A percentile compares a stretch with the other conserved stretches of the same genome.
Evolutionary conservation across 176 grass and related monocot species (phyloP).

Genomic region (Rhynchospora pubera): DNA sequence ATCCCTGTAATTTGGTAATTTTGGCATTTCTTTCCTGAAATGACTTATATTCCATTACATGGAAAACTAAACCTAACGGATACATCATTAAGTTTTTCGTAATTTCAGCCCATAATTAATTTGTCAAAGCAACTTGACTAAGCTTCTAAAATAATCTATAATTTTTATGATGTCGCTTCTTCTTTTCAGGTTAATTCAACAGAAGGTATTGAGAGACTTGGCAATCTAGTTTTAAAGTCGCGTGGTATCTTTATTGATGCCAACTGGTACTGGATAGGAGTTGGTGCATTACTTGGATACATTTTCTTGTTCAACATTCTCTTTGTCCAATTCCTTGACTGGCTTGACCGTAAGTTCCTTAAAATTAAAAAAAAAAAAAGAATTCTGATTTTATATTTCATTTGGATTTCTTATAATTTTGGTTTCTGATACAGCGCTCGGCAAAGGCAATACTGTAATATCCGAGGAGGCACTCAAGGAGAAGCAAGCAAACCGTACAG

Average conservation of each 20-base stretch:
- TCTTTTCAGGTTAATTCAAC: conserved; percentile 20
- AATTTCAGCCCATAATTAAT: neutral
- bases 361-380: neutral
- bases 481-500: conserved; percentile 72
- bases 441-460: conserved; percentile 64
- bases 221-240: conserved; percentile 42
- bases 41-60: neutral
- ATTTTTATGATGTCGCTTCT: neutral
- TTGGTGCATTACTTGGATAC: conserved; percentile 69
- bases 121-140: neutral
- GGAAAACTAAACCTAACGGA: neutral
- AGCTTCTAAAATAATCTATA: neutral
- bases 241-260: conserved; percentile 76
- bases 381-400: neutral
- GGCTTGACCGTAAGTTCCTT: conserved; percentile 79
- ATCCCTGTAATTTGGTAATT: neutral
- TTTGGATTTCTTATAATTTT: conserved; percentile 7
- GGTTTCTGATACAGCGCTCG: conserved; percentile 50
- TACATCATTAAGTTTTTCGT: neutral
- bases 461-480: conserved; percentile 77
- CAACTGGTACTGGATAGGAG: conserved; percentile 98
- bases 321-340: conserved; percentile 79
- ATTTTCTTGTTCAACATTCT: conserved; percentile 87
- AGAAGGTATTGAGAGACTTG: conserved; percentile 38
- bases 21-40: neutral